A percentile compares a stretch with the other conserved stretches of the same genome.
Conservation (phyloP, 1,139 yeast species). For the Suhomyces chickasaworum region DNA sequence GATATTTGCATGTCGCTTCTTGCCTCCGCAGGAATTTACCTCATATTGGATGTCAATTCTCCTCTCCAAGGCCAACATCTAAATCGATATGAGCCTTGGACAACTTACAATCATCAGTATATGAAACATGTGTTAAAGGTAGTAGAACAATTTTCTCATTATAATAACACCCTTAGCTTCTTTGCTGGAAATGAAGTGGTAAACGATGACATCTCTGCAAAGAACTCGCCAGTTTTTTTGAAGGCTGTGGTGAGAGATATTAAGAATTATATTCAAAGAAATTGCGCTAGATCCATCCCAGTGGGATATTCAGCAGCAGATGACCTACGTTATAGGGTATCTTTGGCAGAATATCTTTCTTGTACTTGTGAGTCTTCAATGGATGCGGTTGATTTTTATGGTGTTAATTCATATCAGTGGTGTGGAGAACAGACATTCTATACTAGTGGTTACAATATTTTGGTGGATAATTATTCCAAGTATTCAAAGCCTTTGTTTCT, state of each 20-base stretch:
- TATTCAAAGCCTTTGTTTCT: conserved; percentile 80
- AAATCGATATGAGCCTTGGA: conserved; percentile 89
- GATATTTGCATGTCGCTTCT: conserved; percentile 89
- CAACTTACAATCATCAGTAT: conserved; percentile 68
- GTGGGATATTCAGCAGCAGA: conserved; percentile 98
- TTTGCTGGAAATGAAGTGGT: conserved; percentile 94
- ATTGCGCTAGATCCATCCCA: conserved; percentile 71
- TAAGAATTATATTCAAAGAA: conserved; percentile 62
- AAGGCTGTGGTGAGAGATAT: conserved; percentile 82
- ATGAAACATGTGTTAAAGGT: conserved; percentile 76
- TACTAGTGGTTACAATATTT: conserved; percentile 76
- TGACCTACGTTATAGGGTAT: conserved; percentile 71
- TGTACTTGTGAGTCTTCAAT: conserved; percentile 62
- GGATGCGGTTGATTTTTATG: conserved; percentile 85
- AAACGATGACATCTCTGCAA: conserved; percentile 78
- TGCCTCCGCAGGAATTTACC: conserved; percentile 89
- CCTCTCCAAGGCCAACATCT: conserved; percentile 77
- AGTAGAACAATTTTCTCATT: conserved; percentile 78
- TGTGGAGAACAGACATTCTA: conserved; percentile 87
- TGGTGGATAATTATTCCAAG: conserved; percentile 69
- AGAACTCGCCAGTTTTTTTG: conserved; percentile 64
- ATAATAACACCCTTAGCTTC: conserved; percentile 87
- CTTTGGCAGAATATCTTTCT: conserved; percentile 79
- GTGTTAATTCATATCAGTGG: conserved; percentile 96
- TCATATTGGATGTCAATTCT: conserved; percentile 87